A percentile compares a stretch with the other conserved stretches of the same genome.
Conservation (phyloP, 1,284 basidiomycete genomes). For the Sutorius eximius region DNA sequence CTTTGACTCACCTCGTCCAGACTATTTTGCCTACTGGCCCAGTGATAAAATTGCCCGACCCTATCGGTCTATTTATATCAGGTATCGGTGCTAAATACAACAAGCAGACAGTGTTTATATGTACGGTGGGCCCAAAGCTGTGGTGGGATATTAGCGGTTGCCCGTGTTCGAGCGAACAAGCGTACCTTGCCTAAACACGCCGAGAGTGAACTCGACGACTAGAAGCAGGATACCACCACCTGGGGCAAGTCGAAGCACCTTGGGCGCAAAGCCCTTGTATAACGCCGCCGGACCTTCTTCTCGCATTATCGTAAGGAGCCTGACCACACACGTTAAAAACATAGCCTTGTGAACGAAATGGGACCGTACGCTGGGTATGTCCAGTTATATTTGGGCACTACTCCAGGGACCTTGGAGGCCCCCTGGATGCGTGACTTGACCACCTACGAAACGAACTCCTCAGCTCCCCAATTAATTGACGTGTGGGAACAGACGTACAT, state of each 20-base stretch:
- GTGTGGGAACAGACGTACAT: conserved; percentile 41
- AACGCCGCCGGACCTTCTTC: conserved; percentile 90
- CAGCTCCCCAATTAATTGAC: not conserved
- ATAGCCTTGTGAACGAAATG: not conserved
- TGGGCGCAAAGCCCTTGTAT: conserved; percentile 93
- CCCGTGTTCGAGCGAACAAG: conserved; percentile 6
- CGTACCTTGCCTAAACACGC: conserved; percentile 71
- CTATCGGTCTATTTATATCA: conserved; percentile 1
- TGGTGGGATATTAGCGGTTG: not conserved
- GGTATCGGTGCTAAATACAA: conserved; percentile 2
- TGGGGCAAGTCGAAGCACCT: conserved; percentile 85
- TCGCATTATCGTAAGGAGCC: conserved; percentile 75
- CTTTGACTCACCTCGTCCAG: not conserved
- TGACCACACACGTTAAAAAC: conserved; percentile 21
- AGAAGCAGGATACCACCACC: conserved; percentile 94
- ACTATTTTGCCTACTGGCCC: not conserved
- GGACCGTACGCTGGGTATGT: conserved; percentile 72
- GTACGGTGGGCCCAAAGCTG: conserved; percentile 38
- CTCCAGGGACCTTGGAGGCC: conserved; percentile 62
- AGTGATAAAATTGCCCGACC: not conserved
- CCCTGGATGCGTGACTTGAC: conserved; percentile 97
- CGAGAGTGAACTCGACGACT: conserved; percentile 83
- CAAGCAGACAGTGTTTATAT: conserved; percentile 21
- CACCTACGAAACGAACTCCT: conserved; percentile 45
- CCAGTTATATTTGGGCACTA: conserved; percentile 87